These are phyloP conservation scores for Naganishia antarctica DNA, from an alignment of 768 basidiomycete species.

Conservation along the genomic window DNA sequence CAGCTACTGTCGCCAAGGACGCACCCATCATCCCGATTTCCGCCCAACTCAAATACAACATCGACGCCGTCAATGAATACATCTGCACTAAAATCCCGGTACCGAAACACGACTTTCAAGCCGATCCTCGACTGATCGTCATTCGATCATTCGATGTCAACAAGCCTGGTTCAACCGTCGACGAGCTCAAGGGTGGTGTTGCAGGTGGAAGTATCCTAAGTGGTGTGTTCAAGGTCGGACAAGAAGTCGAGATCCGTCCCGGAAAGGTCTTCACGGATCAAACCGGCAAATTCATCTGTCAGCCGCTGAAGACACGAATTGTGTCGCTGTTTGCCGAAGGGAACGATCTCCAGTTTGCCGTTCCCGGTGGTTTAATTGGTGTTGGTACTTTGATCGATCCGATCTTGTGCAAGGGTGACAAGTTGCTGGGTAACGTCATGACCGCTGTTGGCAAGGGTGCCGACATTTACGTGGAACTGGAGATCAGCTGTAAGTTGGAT, in stretches of 20 bases:
- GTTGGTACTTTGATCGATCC: conserved; percentile 96
- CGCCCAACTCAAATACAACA: conserved; percentile 97
- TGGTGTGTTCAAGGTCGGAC: conserved; percentile 79
- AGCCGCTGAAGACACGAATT: conserved; percentile 86
- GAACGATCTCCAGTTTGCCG: conserved; percentile 88
- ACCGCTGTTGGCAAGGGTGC: conserved; percentile 92
- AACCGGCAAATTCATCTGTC: conserved; percentile 80
- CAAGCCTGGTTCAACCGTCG: conserved; percentile 94
- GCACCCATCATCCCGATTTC: conserved; percentile 99
- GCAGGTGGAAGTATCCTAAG: conserved; percentile 94
- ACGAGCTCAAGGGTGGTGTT: conserved; percentile 95
- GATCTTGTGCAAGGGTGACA: conserved; percentile 91
- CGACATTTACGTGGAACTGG: conserved; percentile 69
- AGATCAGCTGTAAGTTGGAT: conserved; percentile 48
- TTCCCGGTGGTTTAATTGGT: conserved; percentile 96
- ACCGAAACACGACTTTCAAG: conserved; percentile 84
- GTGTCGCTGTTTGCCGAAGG: conserved; percentile 91
- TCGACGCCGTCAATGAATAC: conserved; percentile 98
- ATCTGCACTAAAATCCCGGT: conserved; percentile 95
- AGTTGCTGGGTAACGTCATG: conserved; percentile 92
- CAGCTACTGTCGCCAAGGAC: conserved; percentile 92
- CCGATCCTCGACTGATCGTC: conserved; percentile 88
- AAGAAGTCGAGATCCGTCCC: conserved; percentile 93
- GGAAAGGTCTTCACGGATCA: conserved; percentile 94
- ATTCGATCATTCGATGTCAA: conserved; percentile 99